phyloP scores from a whole-genome alignment of 2,329 filamentous ascomycete species.

The Diaporthe sp. region DNA sequence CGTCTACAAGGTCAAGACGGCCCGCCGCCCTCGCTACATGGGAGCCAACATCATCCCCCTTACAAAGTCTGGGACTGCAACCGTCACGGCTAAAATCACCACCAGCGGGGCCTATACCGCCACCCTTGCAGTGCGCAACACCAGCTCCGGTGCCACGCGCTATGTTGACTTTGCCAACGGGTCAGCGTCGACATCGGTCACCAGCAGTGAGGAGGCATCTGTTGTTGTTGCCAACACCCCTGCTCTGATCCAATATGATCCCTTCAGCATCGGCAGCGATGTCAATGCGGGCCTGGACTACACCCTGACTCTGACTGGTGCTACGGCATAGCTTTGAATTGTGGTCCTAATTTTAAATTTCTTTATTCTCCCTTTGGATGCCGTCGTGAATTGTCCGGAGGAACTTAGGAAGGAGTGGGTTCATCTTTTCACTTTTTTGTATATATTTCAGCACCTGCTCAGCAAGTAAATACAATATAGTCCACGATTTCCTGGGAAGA shows the following conservation, averaged over 20 bases:
- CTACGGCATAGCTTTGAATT: background rate
- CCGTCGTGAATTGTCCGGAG: no score
- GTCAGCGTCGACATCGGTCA: conserved; percentile 7
- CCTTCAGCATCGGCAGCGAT: conserved; percentile 11
- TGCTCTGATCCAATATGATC: conserved; percentile 15
- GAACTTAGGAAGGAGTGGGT: no score
- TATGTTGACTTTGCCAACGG: conserved; percentile 11
- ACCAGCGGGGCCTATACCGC: conserved; percentile 41
- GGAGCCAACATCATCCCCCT: conserved; percentile 63
- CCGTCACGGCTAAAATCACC: conserved; percentile 49
- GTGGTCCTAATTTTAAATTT: no score
- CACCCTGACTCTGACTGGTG: conserved; percentile 6
- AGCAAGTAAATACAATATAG: background rate
- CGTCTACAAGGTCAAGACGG: conserved; percentile 57
- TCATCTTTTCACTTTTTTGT: background rate
- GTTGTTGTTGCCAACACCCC: conserved; percentile 12
- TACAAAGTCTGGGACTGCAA: conserved; percentile 48
- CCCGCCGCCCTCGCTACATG: conserved; percentile 60
- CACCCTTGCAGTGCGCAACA: background rate
- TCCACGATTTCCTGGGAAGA: background rate
- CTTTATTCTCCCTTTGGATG: accelerated
- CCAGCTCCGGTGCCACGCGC: background rate
- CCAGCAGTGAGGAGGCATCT: conserved; percentile 12
- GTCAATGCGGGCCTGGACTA: conserved; percentile 14
- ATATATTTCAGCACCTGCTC: background rate